Evolutionary conservation across 805 yeast species (phyloP), one percentile per base, ranked within the genome.

Genomic region (Saturnispora mendoncae): DNA sequence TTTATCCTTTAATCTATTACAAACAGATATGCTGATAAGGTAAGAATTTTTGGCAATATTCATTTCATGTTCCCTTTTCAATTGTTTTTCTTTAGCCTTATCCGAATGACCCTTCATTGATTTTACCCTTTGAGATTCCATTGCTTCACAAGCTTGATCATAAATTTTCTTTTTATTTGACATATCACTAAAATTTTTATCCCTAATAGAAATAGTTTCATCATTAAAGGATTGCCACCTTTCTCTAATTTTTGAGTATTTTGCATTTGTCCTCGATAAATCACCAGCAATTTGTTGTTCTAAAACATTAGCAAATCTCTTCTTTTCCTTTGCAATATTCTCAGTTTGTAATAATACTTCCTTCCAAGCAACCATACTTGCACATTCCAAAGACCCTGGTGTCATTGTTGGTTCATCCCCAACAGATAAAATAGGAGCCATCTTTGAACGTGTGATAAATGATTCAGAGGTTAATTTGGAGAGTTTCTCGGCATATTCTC

Each of bases 341-440:
- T 88, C 97, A 1, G 95, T 84, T 55, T 85, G 92, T 3, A 82
- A 71, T 45, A 90, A 69, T 6, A 88, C 74, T 48, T 86, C 94
- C 34, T 75, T 85, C 98, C 98, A 90, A 2, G 94, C 75, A 10
- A 84, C 94, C 47, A 88, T 64, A 13, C 84, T 69, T 0, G 96
- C 95, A 48, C 84, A 72, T 56, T 92, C 97, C 38, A 90, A 66
- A 0, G 97, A 86, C 0, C 99, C 98, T 0, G 98, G 97, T 0
- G 99, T 92, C 33, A 84, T 74, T 32, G 78, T 72, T 0, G 99
- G 98, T 14, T 74, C 74, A 46, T 85, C 95, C 20, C 99, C 99
- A 2, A 92, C 98, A 33, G 88, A 76, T 23, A 92, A 61, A 12
- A 64, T 58, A 0, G 90, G 74, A 9, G 85, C 68, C 14, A 69